Evolutionary conservation across 331 rosid species (phyloP), one percentile per base, ranked within the genome.

Genomic region (Cydonia oblonga): DNA sequence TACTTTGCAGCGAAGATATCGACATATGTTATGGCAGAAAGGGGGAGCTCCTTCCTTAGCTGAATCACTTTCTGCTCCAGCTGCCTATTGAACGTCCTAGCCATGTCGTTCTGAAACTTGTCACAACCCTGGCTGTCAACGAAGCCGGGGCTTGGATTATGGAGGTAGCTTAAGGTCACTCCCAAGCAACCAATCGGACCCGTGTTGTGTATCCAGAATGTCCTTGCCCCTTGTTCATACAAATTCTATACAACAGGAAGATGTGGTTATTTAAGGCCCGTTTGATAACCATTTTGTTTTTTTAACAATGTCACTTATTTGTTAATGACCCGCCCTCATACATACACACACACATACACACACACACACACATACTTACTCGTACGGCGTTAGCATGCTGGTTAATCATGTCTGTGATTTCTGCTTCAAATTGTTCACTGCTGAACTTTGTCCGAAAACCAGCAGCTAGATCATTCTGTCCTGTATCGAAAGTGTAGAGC

Each of bases 181-280:
- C 89, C 80, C 64, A 93, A 58, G 77, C 97, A 93, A 4, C 97
- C 97, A 72, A 93, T 82, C 5, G 97, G 96, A 0, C 93, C 92
- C 22, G 97, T 89, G 86, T 90, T 93, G 66, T 90, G 98, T 78
- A 90, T 85, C 98, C 98, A 93, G 40, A 90, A 87, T 46, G 84
- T 49, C 77, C 97, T 90, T 65, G 77, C 98, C 30, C 97, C 97
- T 72, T 54, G 44, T 2, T 33, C 29, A 56, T 89, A 81, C 65
- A 93, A 71, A n/a, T 52, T 71, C 96, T 90, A 82, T 42, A 42
- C 5, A 58, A 78, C 2, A 14, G 23, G 3, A 62, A 68, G 5
- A 56, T 16, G 54, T 5, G 30, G 3, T 54, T n/a, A 4, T 29
- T 69, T 52, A 18, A 18, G 0, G 2, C 6, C 49, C 49, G 49